Evolutionary conservation across 2,329 filamentous ascomycete species (phyloP).

Genomic region (Apiospora koreana): DNA sequence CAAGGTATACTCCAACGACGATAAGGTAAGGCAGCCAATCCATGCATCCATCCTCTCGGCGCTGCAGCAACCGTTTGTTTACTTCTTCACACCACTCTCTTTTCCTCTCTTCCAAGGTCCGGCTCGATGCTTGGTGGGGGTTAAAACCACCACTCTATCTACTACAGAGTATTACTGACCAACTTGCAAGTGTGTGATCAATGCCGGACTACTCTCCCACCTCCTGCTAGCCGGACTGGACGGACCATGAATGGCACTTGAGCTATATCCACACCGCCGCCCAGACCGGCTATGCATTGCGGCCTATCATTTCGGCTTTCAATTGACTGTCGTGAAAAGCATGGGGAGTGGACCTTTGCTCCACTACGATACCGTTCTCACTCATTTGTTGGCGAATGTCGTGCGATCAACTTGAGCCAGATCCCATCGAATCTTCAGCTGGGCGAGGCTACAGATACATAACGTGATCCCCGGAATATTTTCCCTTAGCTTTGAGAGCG

Average conservation of each 20-base stretch:
- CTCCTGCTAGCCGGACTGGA: not conserved
- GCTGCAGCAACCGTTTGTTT: constrained; percentile 6
- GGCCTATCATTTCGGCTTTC: not conserved
- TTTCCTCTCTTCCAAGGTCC: not conserved
- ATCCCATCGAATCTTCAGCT: constrained; percentile 3
- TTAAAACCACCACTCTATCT: not conserved
- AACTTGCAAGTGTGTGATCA: not conserved
- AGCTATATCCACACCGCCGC: not conserved
- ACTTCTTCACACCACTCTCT: not conserved
- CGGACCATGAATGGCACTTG: not conserved
- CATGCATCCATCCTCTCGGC: not conserved
- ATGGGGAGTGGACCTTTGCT: not conserved
- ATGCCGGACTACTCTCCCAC: not conserved
- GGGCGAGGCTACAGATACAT: not conserved
- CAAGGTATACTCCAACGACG: not conserved
- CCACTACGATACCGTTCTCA: not conserved
- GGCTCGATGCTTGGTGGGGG: not conserved
- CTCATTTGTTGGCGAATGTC: not conserved
- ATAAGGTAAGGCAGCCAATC: not conserved
- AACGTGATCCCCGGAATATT: not conserved
- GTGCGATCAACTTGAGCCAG: not conserved
- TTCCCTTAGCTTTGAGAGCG: not conserved
- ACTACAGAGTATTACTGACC: not conserved
- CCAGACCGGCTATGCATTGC: not conserved
- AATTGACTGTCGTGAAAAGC: constrained; percentile 1